Percentiles rank a stretch among this genome's conserved stretches.
phyloP scores from a whole-genome alignment of 495 filamentous ascomycete genomes.

The Xylaria bambusicola region DNA sequence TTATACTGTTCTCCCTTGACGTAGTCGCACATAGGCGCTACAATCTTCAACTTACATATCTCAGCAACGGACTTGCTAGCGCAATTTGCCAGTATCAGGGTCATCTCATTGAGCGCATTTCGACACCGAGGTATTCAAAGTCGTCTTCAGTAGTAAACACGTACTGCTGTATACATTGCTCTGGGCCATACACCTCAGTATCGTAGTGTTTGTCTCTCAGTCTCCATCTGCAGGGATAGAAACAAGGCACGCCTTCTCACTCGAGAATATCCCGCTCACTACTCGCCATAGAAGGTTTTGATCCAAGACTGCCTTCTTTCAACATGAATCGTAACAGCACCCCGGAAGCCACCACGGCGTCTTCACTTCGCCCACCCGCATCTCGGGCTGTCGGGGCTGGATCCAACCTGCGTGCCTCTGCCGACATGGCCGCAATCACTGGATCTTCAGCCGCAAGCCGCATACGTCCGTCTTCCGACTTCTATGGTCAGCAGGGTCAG shows the following conservation, averaged over 20 bases:
- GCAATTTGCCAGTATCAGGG: not conserved
- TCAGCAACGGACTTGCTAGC: not conserved
- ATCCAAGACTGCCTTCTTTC: no score
- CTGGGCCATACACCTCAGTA: no score
- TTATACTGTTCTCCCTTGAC: not conserved
- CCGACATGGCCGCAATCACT: constrained; percentile 90
- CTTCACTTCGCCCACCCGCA: constrained; percentile 86
- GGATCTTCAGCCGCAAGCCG: constrained; percentile 73
- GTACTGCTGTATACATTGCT: no score
- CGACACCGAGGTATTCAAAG: not conserved
- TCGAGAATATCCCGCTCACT: no score
- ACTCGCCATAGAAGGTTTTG: no score
- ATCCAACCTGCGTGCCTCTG: constrained; percentile 90
- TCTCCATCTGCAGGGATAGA: no score
- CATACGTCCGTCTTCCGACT: constrained; percentile 93
- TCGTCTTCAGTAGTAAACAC: no score
- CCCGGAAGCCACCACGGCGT: constrained; percentile 79
- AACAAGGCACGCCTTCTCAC: no score
- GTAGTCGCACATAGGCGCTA: not conserved
- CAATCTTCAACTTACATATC: not conserved
- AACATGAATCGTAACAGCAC: constrained; percentile 96
- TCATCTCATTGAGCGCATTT: not conserved
- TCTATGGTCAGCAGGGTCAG: constrained; percentile 76
- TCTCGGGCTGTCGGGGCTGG: constrained; percentile 76
- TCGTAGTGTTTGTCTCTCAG: no score